Conservation (phyloP, 2,329 filamentous ascomycete genomes). For the Fusarium gaditjirri region DNA sequence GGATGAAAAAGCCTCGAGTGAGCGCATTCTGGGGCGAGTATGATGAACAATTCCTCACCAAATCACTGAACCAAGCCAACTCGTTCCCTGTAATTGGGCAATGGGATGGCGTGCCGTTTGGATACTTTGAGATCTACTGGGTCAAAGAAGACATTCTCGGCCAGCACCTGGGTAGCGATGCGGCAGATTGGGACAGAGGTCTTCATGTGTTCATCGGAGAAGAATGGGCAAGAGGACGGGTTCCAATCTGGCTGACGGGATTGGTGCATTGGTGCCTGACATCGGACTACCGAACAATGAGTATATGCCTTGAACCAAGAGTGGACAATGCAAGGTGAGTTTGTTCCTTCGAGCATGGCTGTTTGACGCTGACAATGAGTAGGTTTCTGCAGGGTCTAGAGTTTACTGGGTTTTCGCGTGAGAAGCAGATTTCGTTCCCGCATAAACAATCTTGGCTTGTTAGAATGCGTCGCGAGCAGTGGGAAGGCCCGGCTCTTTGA, state of each 20-base stretch:
- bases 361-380: background rate
- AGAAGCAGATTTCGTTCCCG: constrained; percentile 85
- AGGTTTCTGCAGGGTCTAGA: constrained; percentile 70
- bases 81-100: constrained; percentile 92
- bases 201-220: constrained; percentile 91
- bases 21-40: constrained; percentile 84
- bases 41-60: constrained; percentile 72
- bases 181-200: constrained; percentile 86
- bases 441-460: constrained; percentile 94
- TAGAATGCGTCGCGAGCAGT: constrained; percentile 81
- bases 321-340: constrained; percentile 89
- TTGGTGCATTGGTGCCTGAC: constrained; percentile 88
- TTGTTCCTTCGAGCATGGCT: fast-evolving
- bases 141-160: constrained; percentile 90
- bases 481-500: constrained; percentile 74
- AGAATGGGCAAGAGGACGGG: constrained; percentile 87
- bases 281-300: constrained; percentile 82
- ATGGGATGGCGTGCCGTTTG: constrained; percentile 96
- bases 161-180: constrained; percentile 70
- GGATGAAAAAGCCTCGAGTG: constrained; percentile 90
- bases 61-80: constrained; percentile 73
- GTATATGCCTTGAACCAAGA: constrained; percentile 86
- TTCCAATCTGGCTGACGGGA: constrained; percentile 84
- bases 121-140: constrained; percentile 99
- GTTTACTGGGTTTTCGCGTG: constrained; percentile 82